Base-by-base conservation (phyloP, 805 yeast species). In the Suhomyces faveliae region DNA sequence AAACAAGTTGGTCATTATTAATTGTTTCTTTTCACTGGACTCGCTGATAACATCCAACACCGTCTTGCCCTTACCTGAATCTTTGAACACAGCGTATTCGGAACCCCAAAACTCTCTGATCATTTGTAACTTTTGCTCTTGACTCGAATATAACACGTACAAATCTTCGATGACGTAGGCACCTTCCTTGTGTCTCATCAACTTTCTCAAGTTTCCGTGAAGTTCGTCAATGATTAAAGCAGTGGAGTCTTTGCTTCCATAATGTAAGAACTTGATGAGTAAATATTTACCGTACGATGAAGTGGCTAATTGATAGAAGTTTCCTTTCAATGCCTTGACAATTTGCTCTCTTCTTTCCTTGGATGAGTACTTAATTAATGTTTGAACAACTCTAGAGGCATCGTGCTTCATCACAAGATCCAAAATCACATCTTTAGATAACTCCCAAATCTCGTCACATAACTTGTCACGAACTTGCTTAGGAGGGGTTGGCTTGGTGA, bases 101-200 rank as follows among this genome's bases (percentile, higher is more conserved):
- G 96, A 80, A 46, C 98, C 99, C 89, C 96, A 92, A 64, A 92
- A 92, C 71, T 92, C 99, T 68, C 94, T 83, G 55, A 92, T 82
- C 87, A 92, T 91, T 69, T 89, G 96, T 47, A 81, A 80, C 67
- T 81, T 87, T 70, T 92, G 98, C 53, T 84, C 88, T 24, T 85
- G 79, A 20, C 89, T 81, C 9, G 97, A 82, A 67, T 91, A 92
- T 48, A 90, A 79, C 20, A 89, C 88, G 63, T 76, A 92, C 60
- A 89, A 76, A 75, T 92, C 99, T 70, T 92, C 98, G 55, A 91
- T 90, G 35, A 92, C 98, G 61, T 92, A 90, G 11, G 98, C 98
- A 70, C 97, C 99, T 76, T 92, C 98, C 72, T 87, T 85, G 71
- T 92, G 97, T 75, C 96, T 84, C 94, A 92, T 89, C 49, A 92